A percentile compares a stretch with the other conserved stretches of the same genome.
Evolutionary conservation across 139 green algal species (phyloP).

Genomic region (Chlorella sp.): DNA sequence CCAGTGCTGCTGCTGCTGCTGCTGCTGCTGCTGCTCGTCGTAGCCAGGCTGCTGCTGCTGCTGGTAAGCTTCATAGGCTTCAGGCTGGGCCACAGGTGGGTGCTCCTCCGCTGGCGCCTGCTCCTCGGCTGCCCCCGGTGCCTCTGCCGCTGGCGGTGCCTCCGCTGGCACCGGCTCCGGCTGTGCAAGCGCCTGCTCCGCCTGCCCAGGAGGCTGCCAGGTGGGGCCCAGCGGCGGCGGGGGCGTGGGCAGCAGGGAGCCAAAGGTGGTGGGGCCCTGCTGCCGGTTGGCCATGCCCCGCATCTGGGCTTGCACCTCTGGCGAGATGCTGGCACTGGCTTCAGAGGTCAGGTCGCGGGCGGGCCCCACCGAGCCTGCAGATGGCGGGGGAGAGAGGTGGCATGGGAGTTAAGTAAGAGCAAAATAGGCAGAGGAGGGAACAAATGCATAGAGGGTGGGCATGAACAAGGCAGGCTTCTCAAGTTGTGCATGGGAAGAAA

Average conservation of each 20-base stretch:
- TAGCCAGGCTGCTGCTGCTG: neutral
- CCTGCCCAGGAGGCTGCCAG: neutral
- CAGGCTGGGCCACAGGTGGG: neutral
- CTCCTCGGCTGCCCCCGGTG: neutral
- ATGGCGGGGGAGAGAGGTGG: neutral
- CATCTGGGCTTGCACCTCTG: conserved; percentile 5
- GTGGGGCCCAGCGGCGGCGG: neutral
- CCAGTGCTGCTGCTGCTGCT: neutral
- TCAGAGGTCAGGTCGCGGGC: conserved; percentile 21
- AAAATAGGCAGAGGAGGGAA: no score
- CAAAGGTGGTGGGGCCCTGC: neutral
- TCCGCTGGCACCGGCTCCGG: neutral
- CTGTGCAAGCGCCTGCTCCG: neutral
- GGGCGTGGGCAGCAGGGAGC: conserved; percentile 23
- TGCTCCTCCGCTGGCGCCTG: neutral
- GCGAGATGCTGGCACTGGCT: conserved; percentile 2
- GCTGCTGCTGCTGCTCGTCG: neutral
- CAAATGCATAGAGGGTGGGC: no score
- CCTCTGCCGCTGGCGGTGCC: neutral
- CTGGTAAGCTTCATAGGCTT: neutral
- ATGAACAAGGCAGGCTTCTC: no score
- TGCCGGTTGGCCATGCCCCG: neutral
- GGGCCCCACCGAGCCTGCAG: conserved; percentile 9
- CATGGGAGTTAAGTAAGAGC: neutral
- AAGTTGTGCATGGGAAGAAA: neutral